Percentiles rank a stretch among this genome's conserved stretches.
phyloP scores from a whole-genome alignment of 139 green algal genomes.

The Spirogloea muscicola region DNA sequence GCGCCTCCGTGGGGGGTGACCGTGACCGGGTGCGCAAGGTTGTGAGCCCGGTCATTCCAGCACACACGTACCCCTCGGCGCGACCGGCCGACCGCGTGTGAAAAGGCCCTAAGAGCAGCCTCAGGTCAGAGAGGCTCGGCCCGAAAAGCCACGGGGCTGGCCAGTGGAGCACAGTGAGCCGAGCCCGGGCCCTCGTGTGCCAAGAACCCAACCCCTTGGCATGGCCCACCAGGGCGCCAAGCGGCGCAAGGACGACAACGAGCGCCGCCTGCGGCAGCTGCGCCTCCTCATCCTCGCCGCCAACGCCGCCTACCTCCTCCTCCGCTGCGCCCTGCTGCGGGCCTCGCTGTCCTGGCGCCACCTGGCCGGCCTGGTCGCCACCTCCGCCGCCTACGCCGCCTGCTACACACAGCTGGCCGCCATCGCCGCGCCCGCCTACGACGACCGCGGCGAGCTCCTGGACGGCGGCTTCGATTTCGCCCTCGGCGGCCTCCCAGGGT shows the following conservation, averaged over 20 bases:
- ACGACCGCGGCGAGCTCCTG: slow-evolving; percentile 41
- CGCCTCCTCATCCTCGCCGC: slow-evolving; percentile 15
- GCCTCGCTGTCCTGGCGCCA: slow-evolving; percentile 36
- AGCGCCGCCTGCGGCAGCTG: slow-evolving; percentile 16
- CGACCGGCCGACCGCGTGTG: too few relatives aligned
- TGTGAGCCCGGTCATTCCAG: too few relatives aligned
- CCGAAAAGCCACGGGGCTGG: too few relatives aligned
- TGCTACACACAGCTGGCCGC: slow-evolving; percentile 16
- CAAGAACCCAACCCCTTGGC: background rate
- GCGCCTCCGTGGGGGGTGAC: too few relatives aligned
- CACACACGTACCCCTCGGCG: too few relatives aligned
- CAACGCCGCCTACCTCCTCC: slow-evolving; percentile 22
- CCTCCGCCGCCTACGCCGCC: slow-evolving; percentile 25
- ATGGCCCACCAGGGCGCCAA: slow-evolving; percentile 43
- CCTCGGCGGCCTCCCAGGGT: slow-evolving; percentile 33
- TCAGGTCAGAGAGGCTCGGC: too few relatives aligned
- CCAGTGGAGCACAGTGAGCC: too few relatives aligned
- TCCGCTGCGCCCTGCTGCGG: slow-evolving; percentile 14
- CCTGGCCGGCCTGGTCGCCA: slow-evolving; percentile 43
- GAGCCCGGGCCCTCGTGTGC: too few relatives aligned
- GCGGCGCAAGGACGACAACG: slow-evolving; percentile 44
- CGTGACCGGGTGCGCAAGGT: too few relatives aligned
- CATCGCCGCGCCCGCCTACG: slow-evolving; percentile 41
- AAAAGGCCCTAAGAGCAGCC: too few relatives aligned
- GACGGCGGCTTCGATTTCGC: slow-evolving; percentile 36